phyloP scores from a whole-genome alignment of 2,329 filamentous ascomycete genomes.

The Colletotrichum kahawae region DNA sequence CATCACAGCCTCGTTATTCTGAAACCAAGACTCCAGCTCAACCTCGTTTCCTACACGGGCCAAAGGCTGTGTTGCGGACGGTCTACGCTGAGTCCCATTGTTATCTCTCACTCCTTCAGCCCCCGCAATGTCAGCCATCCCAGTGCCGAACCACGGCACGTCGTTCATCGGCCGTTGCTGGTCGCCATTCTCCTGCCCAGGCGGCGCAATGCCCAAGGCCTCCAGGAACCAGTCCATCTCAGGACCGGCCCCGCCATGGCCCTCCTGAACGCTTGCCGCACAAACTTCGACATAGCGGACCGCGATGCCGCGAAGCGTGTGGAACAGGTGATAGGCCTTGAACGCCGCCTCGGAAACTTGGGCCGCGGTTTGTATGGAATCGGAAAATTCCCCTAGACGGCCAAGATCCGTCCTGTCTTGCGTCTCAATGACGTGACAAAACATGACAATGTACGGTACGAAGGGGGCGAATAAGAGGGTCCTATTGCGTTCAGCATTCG shows the following conservation, averaged over 20 bases:
- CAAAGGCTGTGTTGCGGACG: conserved; percentile 21
- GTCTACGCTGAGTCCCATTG: not conserved
- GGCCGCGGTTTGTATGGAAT: conserved; percentile 54
- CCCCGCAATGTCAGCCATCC: fast-evolving
- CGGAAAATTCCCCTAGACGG: conserved; percentile 55
- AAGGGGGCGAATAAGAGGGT: conserved; percentile 55
- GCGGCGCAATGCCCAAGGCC: conserved; percentile 49
- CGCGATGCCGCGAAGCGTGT: conserved; percentile 63
- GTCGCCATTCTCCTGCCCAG: not conserved
- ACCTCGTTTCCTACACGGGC: conserved; percentile 40
- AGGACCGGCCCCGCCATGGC: conserved; percentile 35
- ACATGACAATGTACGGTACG: conserved; percentile 58
- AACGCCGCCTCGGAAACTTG: conserved; percentile 52
- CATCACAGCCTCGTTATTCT: conserved; percentile 42
- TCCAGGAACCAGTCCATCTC: conserved; percentile 57
- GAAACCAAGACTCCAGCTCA: conserved; percentile 43
- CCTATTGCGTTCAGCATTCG: conserved; percentile 28
- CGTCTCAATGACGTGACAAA: conserved; percentile 55
- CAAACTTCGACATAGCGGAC: conserved; percentile 35
- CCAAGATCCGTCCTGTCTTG: conserved; percentile 43
- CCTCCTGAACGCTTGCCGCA: too few relatives aligned
- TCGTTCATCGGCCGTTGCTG: not conserved
- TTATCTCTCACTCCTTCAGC: not conserved
- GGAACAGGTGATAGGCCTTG: conserved; percentile 62
- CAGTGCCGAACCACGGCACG: not conserved